Evolutionary conservation across 1,139 yeast species (phyloP).

Genomic region (Yamadazyma buinensis): DNA sequence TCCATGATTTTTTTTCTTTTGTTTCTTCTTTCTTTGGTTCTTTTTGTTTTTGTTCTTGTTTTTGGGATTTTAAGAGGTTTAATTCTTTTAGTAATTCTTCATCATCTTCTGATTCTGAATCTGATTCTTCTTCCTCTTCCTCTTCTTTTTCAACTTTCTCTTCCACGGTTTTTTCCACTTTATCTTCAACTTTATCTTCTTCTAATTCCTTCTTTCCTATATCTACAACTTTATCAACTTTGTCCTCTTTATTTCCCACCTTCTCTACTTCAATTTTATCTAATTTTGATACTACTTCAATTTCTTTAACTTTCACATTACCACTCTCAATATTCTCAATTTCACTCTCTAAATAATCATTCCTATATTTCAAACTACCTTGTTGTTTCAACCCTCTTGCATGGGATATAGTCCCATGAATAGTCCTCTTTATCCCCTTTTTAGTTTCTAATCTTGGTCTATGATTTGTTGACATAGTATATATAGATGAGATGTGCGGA

Average conservation of each 20-base stretch:
- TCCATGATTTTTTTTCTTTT: constrained; percentile 44
- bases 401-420: constrained; percentile 51
- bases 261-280: neutral
- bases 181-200: neutral
- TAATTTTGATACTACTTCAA: constrained; percentile 14
- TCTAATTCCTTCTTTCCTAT: too few relatives aligned
- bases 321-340: constrained; percentile 10
- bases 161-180: neutral
- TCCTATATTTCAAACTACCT: constrained; percentile 58
- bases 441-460: constrained; percentile 89
- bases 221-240: too few relatives aligned
- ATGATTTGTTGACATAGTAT: constrained; percentile 83
- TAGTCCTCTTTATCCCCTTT: constrained; percentile 54
- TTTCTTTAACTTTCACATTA: constrained; percentile 19
- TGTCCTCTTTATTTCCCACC: constrained; percentile 6
- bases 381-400: constrained; percentile 72
- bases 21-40: constrained; percentile 17
- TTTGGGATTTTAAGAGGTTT: constrained; percentile 44
- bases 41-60: constrained; percentile 12
- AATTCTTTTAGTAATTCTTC: constrained; percentile 39
- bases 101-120: constrained; percentile 12
- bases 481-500: too few relatives aligned
- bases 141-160: constrained; percentile 1
- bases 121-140: neutral
- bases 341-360: constrained; percentile 16